Percentiles rank a stretch among this genome's conserved stretches.
These are phyloP conservation scores for Pseudopithomyces chartarum DNA, from an alignment of 2,329 filamentous ascomycete species.

Conservation along the genomic window DNA sequence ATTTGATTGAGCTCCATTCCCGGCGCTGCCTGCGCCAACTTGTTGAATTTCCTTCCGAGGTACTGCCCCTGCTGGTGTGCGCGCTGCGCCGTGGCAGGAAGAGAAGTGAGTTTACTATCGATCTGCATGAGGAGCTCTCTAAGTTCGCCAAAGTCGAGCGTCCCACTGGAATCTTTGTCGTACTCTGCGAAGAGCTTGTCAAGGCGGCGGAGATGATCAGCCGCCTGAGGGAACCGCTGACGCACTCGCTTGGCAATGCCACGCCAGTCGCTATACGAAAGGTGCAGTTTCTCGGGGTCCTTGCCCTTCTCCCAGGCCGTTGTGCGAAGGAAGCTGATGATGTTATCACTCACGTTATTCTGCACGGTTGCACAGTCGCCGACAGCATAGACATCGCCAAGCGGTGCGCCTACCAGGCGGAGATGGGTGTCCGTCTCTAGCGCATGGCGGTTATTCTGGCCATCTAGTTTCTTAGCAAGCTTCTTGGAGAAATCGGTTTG, in stretches of 20 bases:
- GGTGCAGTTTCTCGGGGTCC: conserved; percentile 84
- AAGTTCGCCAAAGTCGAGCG: conserved; percentile 91
- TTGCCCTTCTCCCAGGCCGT: conserved; percentile 91
- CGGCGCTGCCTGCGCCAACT: conserved; percentile 76
- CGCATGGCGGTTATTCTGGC: conserved; percentile 86
- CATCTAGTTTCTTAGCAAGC: conserved; percentile 75
- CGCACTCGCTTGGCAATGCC: conserved; percentile 81
- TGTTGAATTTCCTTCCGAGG: conserved; percentile 91
- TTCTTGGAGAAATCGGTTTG: conserved; percentile 81
- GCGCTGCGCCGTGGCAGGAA: conserved; percentile 93
- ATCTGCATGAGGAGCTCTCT: conserved; percentile 88
- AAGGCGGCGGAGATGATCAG: conserved; percentile 82
- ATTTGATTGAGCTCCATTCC: conserved; percentile 81
- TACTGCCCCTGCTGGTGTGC: conserved; percentile 96
- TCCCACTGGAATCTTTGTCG: conserved; percentile 90
- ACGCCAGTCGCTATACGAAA: conserved; percentile 89
- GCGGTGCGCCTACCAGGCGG: conserved; percentile 81
- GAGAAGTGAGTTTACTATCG: conserved; percentile 89
- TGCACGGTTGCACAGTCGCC: conserved; percentile 97
- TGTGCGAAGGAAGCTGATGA: conserved; percentile 85
- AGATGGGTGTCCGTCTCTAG: conserved; percentile 95
- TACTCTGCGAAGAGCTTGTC: conserved; percentile 92
- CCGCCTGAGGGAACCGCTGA: conserved; percentile 88
- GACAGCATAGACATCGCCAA: conserved; percentile 95
- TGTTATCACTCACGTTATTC: conserved; percentile 92